Percentiles rank a stretch among this genome's conserved stretches.
phyloP scores from a whole-genome alignment of 192 early-diverging fungal genomes.

The Coemansia sp. region DNA sequence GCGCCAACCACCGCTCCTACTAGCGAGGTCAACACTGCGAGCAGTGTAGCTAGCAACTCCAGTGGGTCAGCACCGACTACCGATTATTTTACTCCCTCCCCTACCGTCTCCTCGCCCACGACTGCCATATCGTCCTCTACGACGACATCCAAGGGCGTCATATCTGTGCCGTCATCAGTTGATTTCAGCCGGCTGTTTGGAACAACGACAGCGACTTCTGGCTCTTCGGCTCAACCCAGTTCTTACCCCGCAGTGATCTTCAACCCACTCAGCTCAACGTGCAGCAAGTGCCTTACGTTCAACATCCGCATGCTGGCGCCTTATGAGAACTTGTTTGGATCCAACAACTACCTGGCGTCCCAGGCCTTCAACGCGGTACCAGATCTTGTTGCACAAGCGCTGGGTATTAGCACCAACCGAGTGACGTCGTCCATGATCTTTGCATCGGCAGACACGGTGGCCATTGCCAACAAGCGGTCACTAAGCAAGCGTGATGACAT shows the following conservation, averaged over 20 bases:
- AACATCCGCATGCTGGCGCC: slow-evolving; percentile 41
- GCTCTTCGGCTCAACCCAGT: not conserved
- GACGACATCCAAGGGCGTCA: slow-evolving; percentile 21
- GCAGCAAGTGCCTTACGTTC: slow-evolving; percentile 47
- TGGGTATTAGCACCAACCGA: slow-evolving; percentile 41
- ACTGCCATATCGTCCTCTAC: not conserved
- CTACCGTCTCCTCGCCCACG: not conserved
- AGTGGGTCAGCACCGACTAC: not conserved
- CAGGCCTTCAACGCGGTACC: slow-evolving; percentile 45
- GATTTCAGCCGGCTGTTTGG: slow-evolving; percentile 42
- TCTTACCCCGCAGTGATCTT: slow-evolving; percentile 28
- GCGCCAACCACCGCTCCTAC: not conserved
- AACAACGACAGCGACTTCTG: slow-evolving; percentile 10
- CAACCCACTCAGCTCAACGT: slow-evolving; percentile 33
- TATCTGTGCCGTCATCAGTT: slow-evolving; percentile 46
- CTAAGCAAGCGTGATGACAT: slow-evolving; percentile 12
- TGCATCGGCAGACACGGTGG: slow-evolving; percentile 20
- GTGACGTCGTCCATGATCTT: slow-evolving; percentile 38
- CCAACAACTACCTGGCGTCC: slow-evolving; percentile 46
- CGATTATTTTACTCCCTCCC: not conserved
- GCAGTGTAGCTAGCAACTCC: not conserved
- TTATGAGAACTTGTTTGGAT: slow-evolving; percentile 51
- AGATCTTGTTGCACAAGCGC: slow-evolving; percentile 31
- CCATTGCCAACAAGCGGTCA: slow-evolving; percentile 9
- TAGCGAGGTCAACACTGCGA: not conserved